phyloP scores from a whole-genome alignment of 2,329 filamentous ascomycete species.

The Talaromyces sp. region DNA sequence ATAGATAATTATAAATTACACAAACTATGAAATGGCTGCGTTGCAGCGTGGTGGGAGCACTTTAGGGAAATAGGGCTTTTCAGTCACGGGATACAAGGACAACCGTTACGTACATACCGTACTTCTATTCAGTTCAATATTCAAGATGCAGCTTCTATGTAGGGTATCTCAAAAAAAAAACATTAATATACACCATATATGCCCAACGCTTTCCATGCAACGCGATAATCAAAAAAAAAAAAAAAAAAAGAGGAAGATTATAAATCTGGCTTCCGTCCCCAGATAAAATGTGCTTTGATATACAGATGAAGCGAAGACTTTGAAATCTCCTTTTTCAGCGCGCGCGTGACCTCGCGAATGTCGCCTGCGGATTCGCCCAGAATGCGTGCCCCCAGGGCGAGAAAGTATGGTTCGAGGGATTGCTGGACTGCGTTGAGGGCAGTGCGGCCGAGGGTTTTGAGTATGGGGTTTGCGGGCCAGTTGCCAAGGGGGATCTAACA shows the following conservation, averaged over 20 bases:
- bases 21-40: too few species aligned
- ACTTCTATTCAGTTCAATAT: neutral
- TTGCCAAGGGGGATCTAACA: slow-evolving; percentile 22
- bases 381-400: slow-evolving; percentile 21
- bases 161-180: neutral
- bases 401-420: slow-evolving; percentile 20
- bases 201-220: neutral
- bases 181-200: neutral
- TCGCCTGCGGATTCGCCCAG: slow-evolving; percentile 22
- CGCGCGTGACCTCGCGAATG: slow-evolving; percentile 24
- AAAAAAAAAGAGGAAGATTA: neutral
- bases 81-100: neutral
- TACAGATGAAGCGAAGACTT: slow-evolving; percentile 25
- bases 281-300: slow-evolving; percentile 14
- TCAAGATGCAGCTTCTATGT: neutral
- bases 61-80: neutral
- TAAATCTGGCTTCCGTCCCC: slow-evolving; percentile 3
- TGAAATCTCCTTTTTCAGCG: slow-evolving; percentile 24
- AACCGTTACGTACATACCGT: neutral
- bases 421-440: slow-evolving; percentile 17
- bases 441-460: slow-evolving; percentile 38
- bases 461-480: slow-evolving; percentile 24
- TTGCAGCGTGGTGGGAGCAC: too few species aligned
- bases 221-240: neutral
- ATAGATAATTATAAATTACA: too few species aligned